These are phyloP conservation scores for Dentipellis fragilis DNA, from an alignment of 768 basidiomycete species.

Conservation along the genomic window DNA sequence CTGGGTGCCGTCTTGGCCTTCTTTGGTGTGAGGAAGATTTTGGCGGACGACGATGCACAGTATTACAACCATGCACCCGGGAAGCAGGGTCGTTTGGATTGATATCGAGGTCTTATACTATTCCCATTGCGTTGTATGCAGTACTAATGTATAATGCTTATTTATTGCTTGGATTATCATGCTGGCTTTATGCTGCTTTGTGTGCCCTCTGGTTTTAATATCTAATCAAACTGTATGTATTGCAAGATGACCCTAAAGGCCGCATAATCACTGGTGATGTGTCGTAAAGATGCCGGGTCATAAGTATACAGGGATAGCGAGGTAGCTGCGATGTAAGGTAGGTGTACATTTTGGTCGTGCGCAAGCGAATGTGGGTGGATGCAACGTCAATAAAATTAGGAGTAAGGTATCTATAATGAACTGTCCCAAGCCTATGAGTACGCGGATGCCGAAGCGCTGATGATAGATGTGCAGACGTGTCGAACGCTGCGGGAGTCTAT, in stretches of 20 bases:
- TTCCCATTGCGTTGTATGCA: background rate
- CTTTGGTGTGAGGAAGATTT: conserved; percentile 14
- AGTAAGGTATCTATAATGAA: background rate
- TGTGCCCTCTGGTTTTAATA: too few relatives aligned
- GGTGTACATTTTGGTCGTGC: conserved; percentile 8
- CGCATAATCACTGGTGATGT: background rate
- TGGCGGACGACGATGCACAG: conserved; percentile 12
- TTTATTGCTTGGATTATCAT: background rate
- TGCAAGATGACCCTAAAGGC: background rate
- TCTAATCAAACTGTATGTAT: background rate
- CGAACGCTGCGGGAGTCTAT: background rate
- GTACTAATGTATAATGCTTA: background rate
- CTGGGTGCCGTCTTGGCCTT: conserved; percentile 12
- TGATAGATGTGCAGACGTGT: background rate
- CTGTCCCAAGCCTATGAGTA: background rate
- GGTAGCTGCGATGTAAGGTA: background rate
- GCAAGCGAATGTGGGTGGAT: background rate
- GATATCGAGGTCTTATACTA: background rate
- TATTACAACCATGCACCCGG: background rate
- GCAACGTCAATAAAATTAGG: conserved; percentile 1
- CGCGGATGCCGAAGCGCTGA: background rate
- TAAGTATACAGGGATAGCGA: background rate
- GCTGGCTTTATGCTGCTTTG: too few relatives aligned
- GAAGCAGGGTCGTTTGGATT: conserved; percentile 11
- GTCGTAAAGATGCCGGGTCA: background rate